A percentile compares a stretch with the other conserved stretches of the same genome.
phyloP scores from a whole-genome alignment of 176 grass and related monocot species.

The Paspalum vaginatum region DNA sequence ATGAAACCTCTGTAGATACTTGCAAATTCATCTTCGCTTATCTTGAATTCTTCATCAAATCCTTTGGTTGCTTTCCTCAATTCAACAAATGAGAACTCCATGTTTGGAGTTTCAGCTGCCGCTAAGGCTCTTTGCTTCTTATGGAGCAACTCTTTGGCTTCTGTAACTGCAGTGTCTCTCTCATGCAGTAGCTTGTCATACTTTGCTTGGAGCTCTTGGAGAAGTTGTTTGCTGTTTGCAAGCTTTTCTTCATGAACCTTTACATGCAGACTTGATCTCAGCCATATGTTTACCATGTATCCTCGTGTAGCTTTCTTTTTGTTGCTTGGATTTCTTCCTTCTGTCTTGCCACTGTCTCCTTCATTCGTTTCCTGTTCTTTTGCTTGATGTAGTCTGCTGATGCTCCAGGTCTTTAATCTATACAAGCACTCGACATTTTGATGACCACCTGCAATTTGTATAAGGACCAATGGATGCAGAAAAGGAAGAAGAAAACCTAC shows the following conservation, averaged over 20 bases:
- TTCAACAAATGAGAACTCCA: constrained; percentile 53
- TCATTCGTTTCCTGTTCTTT: constrained; percentile 47
- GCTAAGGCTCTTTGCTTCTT: constrained; percentile 20
- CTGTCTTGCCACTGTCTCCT: constrained; percentile 43
- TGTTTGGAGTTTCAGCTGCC: constrained; percentile 15
- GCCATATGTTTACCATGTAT: constrained; percentile 26
- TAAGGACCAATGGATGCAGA: not conserved
- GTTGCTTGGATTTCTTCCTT: constrained; percentile 48
- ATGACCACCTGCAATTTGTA: not conserved
- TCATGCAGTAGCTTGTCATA: constrained; percentile 47
- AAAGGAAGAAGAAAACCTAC: constrained; percentile 40
- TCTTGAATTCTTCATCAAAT: constrained; percentile 55
- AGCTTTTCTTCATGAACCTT: constrained; percentile 56
- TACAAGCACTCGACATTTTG: constrained; percentile 13
- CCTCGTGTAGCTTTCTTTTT: constrained; percentile 38
- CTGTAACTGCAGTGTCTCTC: constrained; percentile 41
- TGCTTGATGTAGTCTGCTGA: constrained; percentile 40
- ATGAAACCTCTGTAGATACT: constrained; percentile 63
- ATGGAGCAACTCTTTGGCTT: constrained; percentile 35
- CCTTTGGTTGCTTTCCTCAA: constrained; percentile 52
- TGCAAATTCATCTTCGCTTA: constrained; percentile 55
- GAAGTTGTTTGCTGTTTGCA: constrained; percentile 31
- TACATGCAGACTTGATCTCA: constrained; percentile 39
- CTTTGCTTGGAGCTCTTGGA: constrained; percentile 52
- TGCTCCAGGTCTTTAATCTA: constrained; percentile 52